Conservation (phyloP, 345 rosid species). For the Citrus trifoliata region DNA sequence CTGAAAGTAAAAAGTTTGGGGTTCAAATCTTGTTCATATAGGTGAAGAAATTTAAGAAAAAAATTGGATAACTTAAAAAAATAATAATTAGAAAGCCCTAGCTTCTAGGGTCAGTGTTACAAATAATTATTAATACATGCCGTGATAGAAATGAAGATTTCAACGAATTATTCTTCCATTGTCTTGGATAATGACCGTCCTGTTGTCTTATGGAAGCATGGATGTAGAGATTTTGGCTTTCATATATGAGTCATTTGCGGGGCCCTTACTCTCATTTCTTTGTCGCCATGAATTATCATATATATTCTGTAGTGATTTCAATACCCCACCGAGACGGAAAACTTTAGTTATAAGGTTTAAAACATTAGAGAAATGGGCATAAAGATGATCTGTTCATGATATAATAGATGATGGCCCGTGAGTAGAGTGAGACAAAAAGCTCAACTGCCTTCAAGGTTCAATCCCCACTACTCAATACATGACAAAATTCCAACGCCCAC, state of each 20-base stretch:
- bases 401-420: constrained; percentile 34
- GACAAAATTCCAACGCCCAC: constrained; percentile 54
- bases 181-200: constrained; percentile 38
- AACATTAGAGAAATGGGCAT: not conserved
- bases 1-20: too few relatives aligned
- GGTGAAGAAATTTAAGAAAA: too few relatives aligned
- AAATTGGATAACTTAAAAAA: too few relatives aligned
- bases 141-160: constrained; percentile 2
- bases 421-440: constrained; percentile 32
- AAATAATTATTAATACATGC: not conserved
- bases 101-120: not conserved
- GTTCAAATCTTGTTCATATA: too few relatives aligned
- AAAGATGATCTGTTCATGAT: constrained; percentile 39
- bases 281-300: not conserved
- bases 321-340: not conserved
- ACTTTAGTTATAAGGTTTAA: not conserved
- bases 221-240: constrained; percentile 28
- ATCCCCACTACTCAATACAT: constrained; percentile 27
- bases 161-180: constrained; percentile 9
- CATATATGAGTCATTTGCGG: constrained; percentile 15
- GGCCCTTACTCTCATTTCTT: constrained; percentile 3
- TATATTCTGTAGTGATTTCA: not conserved
- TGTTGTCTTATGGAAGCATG: constrained; percentile 34
- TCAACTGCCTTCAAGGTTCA: constrained; percentile 15
- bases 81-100: too few relatives aligned